These are phyloP conservation scores for Macrolepiota dolichaula DNA, from an alignment of 768 basidiomycete species.

Conservation along the genomic window DNA sequence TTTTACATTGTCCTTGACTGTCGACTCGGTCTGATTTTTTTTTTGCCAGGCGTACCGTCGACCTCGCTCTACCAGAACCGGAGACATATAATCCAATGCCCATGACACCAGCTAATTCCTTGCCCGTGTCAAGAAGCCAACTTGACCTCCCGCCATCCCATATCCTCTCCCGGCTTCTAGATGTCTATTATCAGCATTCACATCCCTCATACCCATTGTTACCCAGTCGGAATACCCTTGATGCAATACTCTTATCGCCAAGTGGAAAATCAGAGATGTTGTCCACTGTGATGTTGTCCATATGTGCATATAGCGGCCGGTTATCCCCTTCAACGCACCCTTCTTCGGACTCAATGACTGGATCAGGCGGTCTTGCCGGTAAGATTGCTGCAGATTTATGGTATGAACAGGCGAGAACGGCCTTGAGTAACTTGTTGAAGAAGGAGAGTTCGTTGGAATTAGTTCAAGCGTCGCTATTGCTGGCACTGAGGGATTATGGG, in stretches of 20 bases:
- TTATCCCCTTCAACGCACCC: constrained; percentile 15
- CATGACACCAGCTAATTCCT: not conserved
- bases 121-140: constrained; percentile 7
- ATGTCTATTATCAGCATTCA: constrained; percentile 21
- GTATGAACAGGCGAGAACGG: constrained; percentile 21
- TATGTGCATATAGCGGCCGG: constrained; percentile 26
- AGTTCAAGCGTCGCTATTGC: constrained; percentile 23
- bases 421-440: constrained; percentile 6
- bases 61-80: constrained; percentile 11
- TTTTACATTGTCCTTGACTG: not conserved
- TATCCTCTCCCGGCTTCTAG: constrained; percentile 21
- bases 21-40: no score
- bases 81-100: constrained; percentile 8
- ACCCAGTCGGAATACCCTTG: constrained; percentile 13
- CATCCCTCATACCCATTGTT: constrained; percentile 24
- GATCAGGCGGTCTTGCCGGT: constrained; percentile 14
- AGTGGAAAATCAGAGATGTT: constrained; percentile 12
- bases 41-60: constrained; percentile 14
- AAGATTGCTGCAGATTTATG: constrained; percentile 25
- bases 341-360: not conserved
- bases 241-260: constrained; percentile 11
- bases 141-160: constrained; percentile 24
- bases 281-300: constrained; percentile 21
- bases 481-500: constrained; percentile 24
- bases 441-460: constrained; percentile 18